These are phyloP conservation scores for Lachancea quebecensis DNA, from an alignment of 805 yeast species.

Conservation along the genomic window DNA sequence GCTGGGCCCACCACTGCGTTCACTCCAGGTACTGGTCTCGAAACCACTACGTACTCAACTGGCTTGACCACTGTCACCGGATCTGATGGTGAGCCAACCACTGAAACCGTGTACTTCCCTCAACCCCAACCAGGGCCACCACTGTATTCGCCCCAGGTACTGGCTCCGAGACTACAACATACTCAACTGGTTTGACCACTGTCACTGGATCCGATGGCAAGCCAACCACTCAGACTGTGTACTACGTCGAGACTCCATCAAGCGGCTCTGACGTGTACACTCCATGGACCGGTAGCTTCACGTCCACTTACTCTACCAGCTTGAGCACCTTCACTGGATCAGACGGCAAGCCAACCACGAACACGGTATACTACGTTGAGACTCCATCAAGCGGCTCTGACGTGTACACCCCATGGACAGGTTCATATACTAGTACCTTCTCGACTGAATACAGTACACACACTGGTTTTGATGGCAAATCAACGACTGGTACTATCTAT, in stretches of 20 bases:
- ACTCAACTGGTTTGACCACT: neutral
- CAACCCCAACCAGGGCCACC: too few relatives aligned
- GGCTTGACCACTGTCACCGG: conserved; percentile 1
- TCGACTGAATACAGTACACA: too few relatives aligned
- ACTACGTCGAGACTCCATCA: conserved; percentile 13
- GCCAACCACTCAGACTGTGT: conserved; percentile 8
- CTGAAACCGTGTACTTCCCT: conserved; percentile 10
- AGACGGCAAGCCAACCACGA: conserved; percentile 2
- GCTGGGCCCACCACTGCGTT: too few relatives aligned
- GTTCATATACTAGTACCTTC: too few relatives aligned
- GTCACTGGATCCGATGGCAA: conserved; percentile 2
- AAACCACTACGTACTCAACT: conserved; percentile 6
- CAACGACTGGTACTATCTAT: too few relatives aligned
- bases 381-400: too few relatives aligned
- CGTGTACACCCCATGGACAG: too few relatives aligned
- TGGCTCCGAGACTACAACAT: conserved; percentile 8
- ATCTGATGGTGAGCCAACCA: conserved; percentile 3
- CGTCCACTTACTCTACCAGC: conserved; percentile 5
- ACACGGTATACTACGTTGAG: conserved; percentile 4
- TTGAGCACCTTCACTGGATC: conserved; percentile 1
- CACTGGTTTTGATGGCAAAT: too few relatives aligned
- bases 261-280: conserved; percentile 3
- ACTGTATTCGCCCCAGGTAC: conserved; percentile 8
- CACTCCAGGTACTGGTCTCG: conserved; percentile 7
- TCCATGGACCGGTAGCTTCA: conserved; percentile 7